phyloP scores from a whole-genome alignment of 106 monocot species.

The Ottelia alismoides region DNA sequence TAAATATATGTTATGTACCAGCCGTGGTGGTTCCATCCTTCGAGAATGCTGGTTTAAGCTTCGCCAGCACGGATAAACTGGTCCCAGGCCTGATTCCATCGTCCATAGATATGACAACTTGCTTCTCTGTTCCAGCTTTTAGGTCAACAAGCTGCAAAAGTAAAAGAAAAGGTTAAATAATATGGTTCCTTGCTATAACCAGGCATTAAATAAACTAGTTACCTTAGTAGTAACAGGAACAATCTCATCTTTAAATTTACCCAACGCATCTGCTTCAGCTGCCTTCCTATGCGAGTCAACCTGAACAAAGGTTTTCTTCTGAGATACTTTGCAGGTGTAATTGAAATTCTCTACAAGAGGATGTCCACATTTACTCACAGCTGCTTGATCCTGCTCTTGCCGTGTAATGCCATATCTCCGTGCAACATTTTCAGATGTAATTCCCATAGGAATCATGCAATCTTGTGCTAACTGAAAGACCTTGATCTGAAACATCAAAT shows the following conservation, averaged over 20 bases:
- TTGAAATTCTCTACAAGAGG: too few species aligned
- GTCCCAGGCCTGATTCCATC: conserved; percentile 69
- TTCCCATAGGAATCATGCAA: conserved; percentile 86
- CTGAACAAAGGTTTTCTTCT: too few species aligned
- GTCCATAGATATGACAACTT: conserved; percentile 46
- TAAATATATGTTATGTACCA: conserved; percentile 27
- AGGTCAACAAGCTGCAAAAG: conserved; percentile 54
- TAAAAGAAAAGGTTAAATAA: too few species aligned
- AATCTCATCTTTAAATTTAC: conserved; percentile 92
- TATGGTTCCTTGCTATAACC: too few species aligned
- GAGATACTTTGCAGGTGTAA: too few species aligned
- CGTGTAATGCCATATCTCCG: conserved; percentile 59
- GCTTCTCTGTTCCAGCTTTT: conserved; percentile 60
- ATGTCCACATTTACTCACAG: conserved; percentile 43
- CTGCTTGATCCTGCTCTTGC: conserved; percentile 82
- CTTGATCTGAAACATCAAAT: conserved; percentile 22
- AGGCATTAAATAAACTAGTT: too few species aligned
- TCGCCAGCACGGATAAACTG: conserved; percentile 46
- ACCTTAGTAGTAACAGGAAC: conserved; percentile 70
- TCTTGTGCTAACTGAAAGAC: conserved; percentile 45
- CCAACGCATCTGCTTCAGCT: conserved; percentile 47
- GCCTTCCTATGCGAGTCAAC: conserved; percentile 81
- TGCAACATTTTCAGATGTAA: conserved; percentile 89
- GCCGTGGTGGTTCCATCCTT: conserved; percentile 82
- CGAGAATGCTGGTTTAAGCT: conserved; percentile 71